Base-by-base conservation (phyloP, 495 filamentous ascomycete species). In the Schizothecium vesticola region DNA sequence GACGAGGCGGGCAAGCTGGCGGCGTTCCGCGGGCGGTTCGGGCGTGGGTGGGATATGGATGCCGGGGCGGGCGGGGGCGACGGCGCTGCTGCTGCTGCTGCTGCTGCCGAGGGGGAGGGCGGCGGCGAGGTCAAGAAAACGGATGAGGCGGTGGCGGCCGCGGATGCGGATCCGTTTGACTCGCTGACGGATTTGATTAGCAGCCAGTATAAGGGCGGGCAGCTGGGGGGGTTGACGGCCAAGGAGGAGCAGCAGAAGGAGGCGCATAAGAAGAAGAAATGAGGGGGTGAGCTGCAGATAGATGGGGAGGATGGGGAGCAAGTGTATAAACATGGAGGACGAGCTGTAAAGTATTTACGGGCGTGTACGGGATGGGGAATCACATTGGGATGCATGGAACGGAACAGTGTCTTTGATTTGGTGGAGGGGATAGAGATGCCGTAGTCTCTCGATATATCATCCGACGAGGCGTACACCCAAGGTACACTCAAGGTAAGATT, bases 1-100 rank as follows among this genome's bases (percentile, higher is more conserved):
- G 95, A 99, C 76, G 95, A 98, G 87, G 96, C 95, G 24, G 95
- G 95, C 28, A 88, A 91, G 74, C 78, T 99, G 72, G 88, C 87
- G 62, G 90, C 92, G 43, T 99, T 99, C 83, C 83, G 95, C 63
- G 84, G 85, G 68, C 85, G 88, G 66, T 99, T 92, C 83, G 95
- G 95, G 26, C 80, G 91, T 24, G 87, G 87, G 24, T 99, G 88
- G 84, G 95, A 98, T 83, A 58, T 72, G 24, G 73, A 71, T 43
- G 66, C 62, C 29, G 69, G 66, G 65, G 61, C 71, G 57, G 61
- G n/a, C n/a, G n/a, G n/a, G n/a, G n/a, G n/a, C n/a, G n/a, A n/a
- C n/a, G n/a, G n/a, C n/a, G n/a, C n/a, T n/a, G n/a, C n/a, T n/a
- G n/a, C n/a, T n/a, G n/a, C n/a, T n/a, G n/a, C n/a, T n/a, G n/a